Conservation (phyloP, 2,329 filamentous ascomycete genomes). For the Trichoderma sp. region DNA sequence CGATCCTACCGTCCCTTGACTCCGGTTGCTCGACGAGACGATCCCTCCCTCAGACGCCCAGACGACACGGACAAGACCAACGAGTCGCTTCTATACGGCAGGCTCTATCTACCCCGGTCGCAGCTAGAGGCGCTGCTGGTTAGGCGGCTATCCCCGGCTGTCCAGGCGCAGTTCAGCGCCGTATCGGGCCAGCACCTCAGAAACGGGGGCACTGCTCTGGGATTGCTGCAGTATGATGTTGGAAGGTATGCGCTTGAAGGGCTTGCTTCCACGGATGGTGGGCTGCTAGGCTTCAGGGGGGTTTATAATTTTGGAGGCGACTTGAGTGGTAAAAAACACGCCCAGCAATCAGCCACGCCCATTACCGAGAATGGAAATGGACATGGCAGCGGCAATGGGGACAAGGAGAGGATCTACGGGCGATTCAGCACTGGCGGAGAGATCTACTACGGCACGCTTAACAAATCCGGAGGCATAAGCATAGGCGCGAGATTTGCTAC, state of each 20-base stretch:
- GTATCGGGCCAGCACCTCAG: slow-evolving; percentile 69
- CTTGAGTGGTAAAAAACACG: slow-evolving; percentile 32
- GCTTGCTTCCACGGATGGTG: slow-evolving; percentile 87
- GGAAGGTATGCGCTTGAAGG: slow-evolving; percentile 88
- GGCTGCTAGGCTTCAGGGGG: slow-evolving; percentile 79
- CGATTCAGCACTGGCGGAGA: slow-evolving; percentile 90
- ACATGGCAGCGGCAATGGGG: slow-evolving; percentile 28
- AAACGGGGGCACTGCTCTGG: slow-evolving; percentile 73
- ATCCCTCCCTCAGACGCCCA: slow-evolving; percentile 21
- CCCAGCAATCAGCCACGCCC: background rate
- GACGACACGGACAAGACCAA: slow-evolving; percentile 31
- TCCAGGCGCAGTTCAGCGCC: slow-evolving; percentile 76
- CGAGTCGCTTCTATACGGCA: slow-evolving; percentile 68
- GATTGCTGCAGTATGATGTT: slow-evolving; percentile 74
- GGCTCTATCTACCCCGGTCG: slow-evolving; percentile 78
- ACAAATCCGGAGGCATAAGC: slow-evolving; percentile 89
- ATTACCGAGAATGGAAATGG: slow-evolving; percentile 24
- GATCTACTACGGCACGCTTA: slow-evolving; percentile 90
- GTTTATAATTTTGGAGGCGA: slow-evolving; percentile 93
- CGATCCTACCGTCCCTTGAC: slow-evolving; percentile 78
- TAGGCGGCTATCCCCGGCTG: slow-evolving; percentile 69
- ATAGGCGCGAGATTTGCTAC: slow-evolving; percentile 88
- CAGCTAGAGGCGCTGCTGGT: slow-evolving; percentile 84
- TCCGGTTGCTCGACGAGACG: slow-evolving; percentile 47
- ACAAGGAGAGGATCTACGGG: slow-evolving; percentile 65